phyloP scores from a whole-genome alignment of 1,284 basidiomycete species.

The Moesziomyces globuligerus region DNA sequence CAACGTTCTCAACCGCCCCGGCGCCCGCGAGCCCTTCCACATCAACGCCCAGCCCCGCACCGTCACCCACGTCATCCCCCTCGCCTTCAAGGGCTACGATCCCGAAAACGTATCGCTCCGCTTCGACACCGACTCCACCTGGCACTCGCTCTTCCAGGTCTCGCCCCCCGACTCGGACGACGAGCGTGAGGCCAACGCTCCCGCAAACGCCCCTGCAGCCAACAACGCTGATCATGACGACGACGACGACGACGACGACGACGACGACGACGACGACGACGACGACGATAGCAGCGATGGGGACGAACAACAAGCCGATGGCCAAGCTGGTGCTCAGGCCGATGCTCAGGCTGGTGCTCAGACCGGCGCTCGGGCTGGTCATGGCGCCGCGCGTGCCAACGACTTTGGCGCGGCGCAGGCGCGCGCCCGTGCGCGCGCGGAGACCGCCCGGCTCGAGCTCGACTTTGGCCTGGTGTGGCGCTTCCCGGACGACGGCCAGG shows the following conservation, averaged over 20 bases:
- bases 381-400: conserved; percentile 15
- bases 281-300: conserved; percentile 2
- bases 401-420: conserved; percentile 33
- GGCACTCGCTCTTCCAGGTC: conserved; percentile 59
- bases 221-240: conserved; percentile 8
- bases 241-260: conserved; percentile 14
- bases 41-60: conserved; percentile 37
- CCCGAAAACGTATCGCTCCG: conserved; percentile 41
- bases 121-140: conserved; percentile 54
- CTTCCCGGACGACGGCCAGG: conserved; percentile 59
- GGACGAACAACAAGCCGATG: neutral
- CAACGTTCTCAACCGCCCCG: conserved; percentile 42
- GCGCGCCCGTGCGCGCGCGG: conserved; percentile 38
- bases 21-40: conserved; percentile 39
- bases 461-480: conserved; percentile 60
- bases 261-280: conserved; percentile 14
- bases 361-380: neutral
- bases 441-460: conserved; percentile 48
- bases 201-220: neutral
- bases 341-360: too few relatives aligned
- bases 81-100: conserved; percentile 50
- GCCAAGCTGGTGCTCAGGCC: neutral
- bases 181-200: conserved; percentile 1
- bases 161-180: conserved; percentile 21
- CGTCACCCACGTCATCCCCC: conserved; percentile 53